phyloP scores from a whole-genome alignment of 2,329 filamentous ascomycete species.

The Zarea fungicola region DNA sequence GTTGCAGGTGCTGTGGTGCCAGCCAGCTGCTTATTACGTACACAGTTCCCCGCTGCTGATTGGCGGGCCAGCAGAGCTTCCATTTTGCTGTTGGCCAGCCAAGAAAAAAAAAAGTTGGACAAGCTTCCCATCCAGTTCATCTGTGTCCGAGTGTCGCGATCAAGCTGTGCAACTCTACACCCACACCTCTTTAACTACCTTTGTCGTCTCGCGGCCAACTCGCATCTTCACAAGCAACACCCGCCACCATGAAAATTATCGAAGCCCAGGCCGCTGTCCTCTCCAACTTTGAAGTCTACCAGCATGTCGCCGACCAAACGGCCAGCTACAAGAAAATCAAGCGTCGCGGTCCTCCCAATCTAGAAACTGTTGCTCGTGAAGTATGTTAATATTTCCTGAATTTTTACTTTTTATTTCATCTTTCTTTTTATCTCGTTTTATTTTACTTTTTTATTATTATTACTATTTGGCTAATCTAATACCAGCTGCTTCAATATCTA shows the following conservation, averaged over 20 bases:
- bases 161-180: too few relatives aligned
- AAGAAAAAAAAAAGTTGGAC: constrained; percentile 5
- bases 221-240: not conserved
- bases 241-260: constrained; percentile 58
- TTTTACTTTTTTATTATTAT: not conserved
- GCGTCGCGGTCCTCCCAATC: constrained; percentile 49
- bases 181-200: too few relatives aligned
- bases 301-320: constrained; percentile 55
- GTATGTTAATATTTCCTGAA: constrained; percentile 34
- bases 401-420: not conserved
- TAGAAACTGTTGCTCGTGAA: constrained; percentile 59
- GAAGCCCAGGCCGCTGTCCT: constrained; percentile 65
- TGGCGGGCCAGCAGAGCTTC: not conserved
- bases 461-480: not conserved
- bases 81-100: not conserved
- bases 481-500: constrained; percentile 57
- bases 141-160: too few relatives aligned
- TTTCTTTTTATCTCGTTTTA: not conserved
- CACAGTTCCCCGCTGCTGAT: not conserved
- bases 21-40: constrained; percentile 4
- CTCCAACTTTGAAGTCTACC: constrained; percentile 68
- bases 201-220: too few relatives aligned
- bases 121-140: constrained; percentile 3
- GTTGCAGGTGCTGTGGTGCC: too few relatives aligned
- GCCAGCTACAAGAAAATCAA: constrained; percentile 46